Conservation (phyloP, 805 yeast genomes). For the Ogataea ganodermae region DNA sequence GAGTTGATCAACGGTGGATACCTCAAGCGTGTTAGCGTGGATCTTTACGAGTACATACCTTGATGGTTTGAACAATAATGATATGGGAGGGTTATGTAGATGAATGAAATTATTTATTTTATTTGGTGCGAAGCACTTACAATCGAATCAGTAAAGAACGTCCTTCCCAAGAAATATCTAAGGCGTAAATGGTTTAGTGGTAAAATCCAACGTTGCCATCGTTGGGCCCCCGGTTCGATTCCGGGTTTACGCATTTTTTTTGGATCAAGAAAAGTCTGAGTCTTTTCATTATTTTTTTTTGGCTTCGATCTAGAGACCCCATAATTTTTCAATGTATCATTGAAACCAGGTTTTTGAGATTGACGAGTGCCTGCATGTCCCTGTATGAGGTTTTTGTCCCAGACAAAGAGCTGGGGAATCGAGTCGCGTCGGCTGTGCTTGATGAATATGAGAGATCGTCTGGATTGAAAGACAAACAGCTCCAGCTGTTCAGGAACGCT, state of each 20-base stretch:
- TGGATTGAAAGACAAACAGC: conserved; percentile 8
- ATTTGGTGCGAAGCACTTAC: too few species aligned
- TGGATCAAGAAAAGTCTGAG: not conserved
- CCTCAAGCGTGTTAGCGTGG: conserved; percentile 26
- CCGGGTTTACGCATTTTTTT: conserved; percentile 28
- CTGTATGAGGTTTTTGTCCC: conserved; percentile 1
- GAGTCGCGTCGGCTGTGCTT: conserved; percentile 18
- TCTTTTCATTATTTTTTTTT: not conserved
- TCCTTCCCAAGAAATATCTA: not conserved
- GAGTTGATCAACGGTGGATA: conserved; percentile 39
- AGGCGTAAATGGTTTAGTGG: conserved; percentile 30
- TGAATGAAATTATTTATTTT: too few species aligned
- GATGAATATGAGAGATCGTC: conserved; percentile 20
- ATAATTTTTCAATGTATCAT: too few species aligned
- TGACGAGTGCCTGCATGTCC: not conserved
- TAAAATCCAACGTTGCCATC: conserved; percentile 31
- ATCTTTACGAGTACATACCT: conserved; percentile 21
- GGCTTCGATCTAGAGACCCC: not conserved
- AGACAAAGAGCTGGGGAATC: conserved; percentile 15
- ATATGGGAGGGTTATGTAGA: too few species aligned
- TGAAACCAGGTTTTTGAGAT: too few species aligned
- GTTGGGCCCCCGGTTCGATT: conserved; percentile 32
- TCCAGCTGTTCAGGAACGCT: conserved; percentile 20
- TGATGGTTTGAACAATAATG: too few species aligned
- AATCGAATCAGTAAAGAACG: not conserved